Conservation (phyloP, 495 filamentous ascomycete genomes). For the Podospora sp. region DNA sequence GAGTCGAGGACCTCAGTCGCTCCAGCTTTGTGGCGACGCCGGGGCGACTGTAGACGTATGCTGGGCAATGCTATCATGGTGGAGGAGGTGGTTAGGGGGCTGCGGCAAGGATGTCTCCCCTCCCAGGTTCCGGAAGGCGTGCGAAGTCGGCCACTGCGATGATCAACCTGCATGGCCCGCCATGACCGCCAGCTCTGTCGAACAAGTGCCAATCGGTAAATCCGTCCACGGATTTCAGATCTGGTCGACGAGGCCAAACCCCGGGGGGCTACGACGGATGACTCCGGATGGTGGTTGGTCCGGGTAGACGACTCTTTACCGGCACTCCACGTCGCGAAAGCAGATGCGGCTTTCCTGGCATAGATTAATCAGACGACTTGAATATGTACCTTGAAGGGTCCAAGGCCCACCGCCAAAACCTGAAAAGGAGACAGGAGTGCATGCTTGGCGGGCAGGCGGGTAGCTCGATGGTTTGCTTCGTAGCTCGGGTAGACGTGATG, state of each 20-base stretch:
- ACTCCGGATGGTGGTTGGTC: constrained; percentile 7
- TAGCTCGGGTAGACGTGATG: not conserved
- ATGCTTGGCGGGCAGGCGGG: constrained; percentile 2
- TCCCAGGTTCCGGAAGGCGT: not conserved
- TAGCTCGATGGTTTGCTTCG: not conserved
- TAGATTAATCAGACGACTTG: constrained; percentile 12
- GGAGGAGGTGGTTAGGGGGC: not conserved
- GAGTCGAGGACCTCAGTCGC: not conserved
- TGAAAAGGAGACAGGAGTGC: constrained; percentile 5
- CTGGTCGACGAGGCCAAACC: not conserved
- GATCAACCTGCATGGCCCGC: constrained; percentile 6
- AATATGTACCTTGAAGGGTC: not conserved
- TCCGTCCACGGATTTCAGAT: not conserved
- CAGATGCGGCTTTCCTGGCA: not conserved
- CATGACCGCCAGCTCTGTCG: constrained; percentile 5
- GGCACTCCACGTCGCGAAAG: constrained; percentile 11
- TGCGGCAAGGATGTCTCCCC: constrained; percentile 6
- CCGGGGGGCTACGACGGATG: constrained; percentile 1
- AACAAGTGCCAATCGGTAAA: constrained; percentile 4
- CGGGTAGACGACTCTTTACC: constrained; percentile 7
- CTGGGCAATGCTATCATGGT: not conserved
- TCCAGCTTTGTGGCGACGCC: not conserved
- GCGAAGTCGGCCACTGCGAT: constrained; percentile 8
- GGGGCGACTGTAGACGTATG: not conserved
- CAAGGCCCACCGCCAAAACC: not conserved